Conservation (phyloP, 441 rosid genomes). For the Mallotus repandus region DNA sequence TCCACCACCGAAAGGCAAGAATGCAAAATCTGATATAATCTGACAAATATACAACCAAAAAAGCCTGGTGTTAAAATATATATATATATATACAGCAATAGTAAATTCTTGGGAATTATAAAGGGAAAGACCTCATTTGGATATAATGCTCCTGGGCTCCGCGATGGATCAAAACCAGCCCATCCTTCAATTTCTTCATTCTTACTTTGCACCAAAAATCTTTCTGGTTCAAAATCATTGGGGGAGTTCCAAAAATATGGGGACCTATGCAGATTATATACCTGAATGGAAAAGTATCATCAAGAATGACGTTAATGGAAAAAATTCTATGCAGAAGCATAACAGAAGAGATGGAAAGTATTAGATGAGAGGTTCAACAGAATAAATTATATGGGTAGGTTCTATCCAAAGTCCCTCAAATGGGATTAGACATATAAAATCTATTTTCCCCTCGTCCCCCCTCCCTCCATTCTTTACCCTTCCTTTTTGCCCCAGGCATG, state of each 20-base stretch:
- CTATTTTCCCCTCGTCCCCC: not conserved
- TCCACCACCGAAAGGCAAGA: conserved; percentile 92
- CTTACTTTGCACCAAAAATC: conserved; percentile 54
- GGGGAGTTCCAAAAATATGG: conserved; percentile 87
- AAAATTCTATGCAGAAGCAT: too few relatives aligned
- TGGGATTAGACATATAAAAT: not conserved
- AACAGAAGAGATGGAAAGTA: too few relatives aligned
- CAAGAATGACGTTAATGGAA: not conserved
- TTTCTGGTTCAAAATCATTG: conserved; percentile 73
- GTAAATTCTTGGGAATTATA: not conserved
- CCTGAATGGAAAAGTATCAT: conserved; percentile 38
- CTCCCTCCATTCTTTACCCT: not conserved
- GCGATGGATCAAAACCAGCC: conserved; percentile 86
- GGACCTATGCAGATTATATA: conserved; percentile 88
- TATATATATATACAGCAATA: not conserved
- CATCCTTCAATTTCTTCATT: conserved; percentile 74
- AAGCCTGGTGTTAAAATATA: conserved; percentile 6
- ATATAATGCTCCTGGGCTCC: conserved; percentile 88
- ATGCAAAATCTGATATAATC: conserved; percentile 81
- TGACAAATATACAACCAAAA: conserved; percentile 31
- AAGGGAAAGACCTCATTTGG: conserved; percentile 69
- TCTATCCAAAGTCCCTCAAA: not conserved
- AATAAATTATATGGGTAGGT: not conserved
- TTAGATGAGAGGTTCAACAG: not conserved
- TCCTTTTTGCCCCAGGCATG: not conserved